Evolutionary conservation across 1,284 basidiomycete genomes (phyloP).

Genomic region (Stygiomarasmius scandens): DNA sequence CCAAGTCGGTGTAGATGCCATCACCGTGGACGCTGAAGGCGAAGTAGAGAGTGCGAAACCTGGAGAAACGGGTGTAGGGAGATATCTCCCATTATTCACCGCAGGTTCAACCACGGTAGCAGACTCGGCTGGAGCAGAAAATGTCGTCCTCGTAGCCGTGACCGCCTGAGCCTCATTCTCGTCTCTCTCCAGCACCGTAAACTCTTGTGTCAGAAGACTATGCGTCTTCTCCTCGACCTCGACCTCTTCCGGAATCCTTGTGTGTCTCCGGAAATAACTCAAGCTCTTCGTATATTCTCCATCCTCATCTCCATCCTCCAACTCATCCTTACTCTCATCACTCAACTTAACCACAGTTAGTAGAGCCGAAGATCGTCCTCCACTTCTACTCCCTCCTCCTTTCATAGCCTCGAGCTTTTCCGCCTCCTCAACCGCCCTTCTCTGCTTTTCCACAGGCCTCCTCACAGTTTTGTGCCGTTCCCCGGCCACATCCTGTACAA

Average conservation of each 20-base stretch:
- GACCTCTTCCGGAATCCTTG: conserved; percentile 68
- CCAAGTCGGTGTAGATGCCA: conserved; percentile 17
- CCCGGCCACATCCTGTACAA: conserved; percentile 28
- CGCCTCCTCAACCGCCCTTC: conserved; percentile 59
- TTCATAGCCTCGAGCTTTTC: conserved; percentile 49
- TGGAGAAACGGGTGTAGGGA: conserved; percentile 13
- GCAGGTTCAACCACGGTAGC: background rate
- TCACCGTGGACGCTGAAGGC: conserved; percentile 22
- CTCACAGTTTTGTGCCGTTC: conserved; percentile 68
- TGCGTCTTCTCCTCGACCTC: conserved; percentile 40
- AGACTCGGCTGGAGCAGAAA: conserved; percentile 26
- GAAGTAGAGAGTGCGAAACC: conserved; percentile 20
- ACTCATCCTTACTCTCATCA: conserved; percentile 78
- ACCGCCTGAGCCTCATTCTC: conserved; percentile 44
- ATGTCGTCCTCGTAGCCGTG: conserved; percentile 42
- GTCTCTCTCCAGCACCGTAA: conserved; percentile 31
- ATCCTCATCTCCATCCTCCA: conserved; percentile 41
- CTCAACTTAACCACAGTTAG: conserved; percentile 77
- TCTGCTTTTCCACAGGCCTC: conserved; percentile 77
- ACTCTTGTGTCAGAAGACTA: conserved; percentile 14
- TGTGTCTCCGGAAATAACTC: conserved; percentile 45
- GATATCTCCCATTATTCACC: background rate
- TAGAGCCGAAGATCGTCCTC: conserved; percentile 46
- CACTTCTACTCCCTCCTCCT: conserved; percentile 31
- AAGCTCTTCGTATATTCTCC: conserved; percentile 37